Base-by-base conservation (phyloP, 768 basidiomycete species). In the Hortiboletus flavorubellus region DNA sequence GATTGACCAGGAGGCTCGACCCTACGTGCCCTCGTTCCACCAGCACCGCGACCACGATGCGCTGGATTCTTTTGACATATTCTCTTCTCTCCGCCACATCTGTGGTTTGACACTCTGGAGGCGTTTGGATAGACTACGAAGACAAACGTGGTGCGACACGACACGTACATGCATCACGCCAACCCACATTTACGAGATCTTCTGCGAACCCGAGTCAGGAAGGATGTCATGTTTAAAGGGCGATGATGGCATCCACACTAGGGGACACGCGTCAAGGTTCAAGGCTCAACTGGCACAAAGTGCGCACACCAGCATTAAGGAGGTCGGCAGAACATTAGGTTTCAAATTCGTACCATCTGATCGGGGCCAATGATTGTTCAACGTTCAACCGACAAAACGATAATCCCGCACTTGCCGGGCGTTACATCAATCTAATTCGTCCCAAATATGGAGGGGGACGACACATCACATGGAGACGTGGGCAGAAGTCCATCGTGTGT, bases 261-360 rank as follows among this genome's bases (percentile, higher is more conserved):
- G 21, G 26, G 31, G 33, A 45, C 49, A 51, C 42, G 53, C 53
- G 42, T 37, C 39, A 41, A 31, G 16, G 23, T 47, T n/a, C 3
- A 33, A 18, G 14, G 9, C 12, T 35, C 49, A 26, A 39, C n/a
- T 16, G 1, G 43, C 30, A 41, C 23, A 40, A 51, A 18, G 21
- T 10, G 40, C 30, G 52, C 52, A 40, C 15, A 8, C 33, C 30
- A 8, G 15, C 8, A 35, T 35, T 41, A 39, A 31, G 8, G 16
- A n/a, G 2, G 46, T 33, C 41, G 30, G 26, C 18, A 3, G n/a
- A 48, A 53, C 29, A 2, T 11, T n/a, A 12, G 15, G 40, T 54
- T 39, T 53, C 39, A 39, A 49, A 31, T 61, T 10, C 29, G 33
- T 38, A 10, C 37, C 46, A 62, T 34, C 44, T 58, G 47, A 57